Evolutionary conservation across 2,329 filamentous ascomycete species (phyloP).

Genomic region (Aspergillus sp.): DNA sequence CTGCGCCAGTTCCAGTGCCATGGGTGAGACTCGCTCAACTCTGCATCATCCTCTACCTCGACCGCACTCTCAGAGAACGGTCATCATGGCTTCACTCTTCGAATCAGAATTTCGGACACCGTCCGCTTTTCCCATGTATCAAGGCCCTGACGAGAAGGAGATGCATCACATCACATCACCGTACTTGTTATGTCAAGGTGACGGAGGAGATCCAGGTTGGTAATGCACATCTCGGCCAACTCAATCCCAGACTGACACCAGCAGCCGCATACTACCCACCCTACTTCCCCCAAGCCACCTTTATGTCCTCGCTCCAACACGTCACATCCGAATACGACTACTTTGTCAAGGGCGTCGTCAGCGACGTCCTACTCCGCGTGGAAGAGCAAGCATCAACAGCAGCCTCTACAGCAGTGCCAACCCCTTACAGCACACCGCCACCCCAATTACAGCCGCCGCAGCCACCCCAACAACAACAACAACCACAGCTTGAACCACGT

Average conservation of each 20-base stretch:
- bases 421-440: not conserved
- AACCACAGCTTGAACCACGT: not conserved
- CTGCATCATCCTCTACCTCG: not conserved
- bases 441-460: not conserved
- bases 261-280: conserved; percentile 1
- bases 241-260: not conserved
- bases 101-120: conserved; percentile 4
- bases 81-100: conserved; percentile 2
- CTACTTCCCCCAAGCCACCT: conserved; percentile 2
- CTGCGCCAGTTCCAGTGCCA: not conserved
- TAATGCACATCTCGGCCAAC: not conserved
- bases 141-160: not conserved
- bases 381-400: conserved; percentile 3
- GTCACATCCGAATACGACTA: conserved; percentile 10
- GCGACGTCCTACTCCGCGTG: conserved; percentile 9
- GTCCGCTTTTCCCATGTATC: not conserved
- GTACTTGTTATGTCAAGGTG: not conserved
- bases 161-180: not conserved
- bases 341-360: conserved; percentile 13
- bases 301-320: not conserved
- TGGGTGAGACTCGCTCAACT: not conserved
- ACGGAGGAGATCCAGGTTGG: not conserved
- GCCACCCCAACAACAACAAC: not conserved
- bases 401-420: not conserved
- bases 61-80: not conserved